Evolutionary conservation across 2,329 filamentous ascomycete genomes (phyloP).

Genomic region (Monosporascus sp.): DNA sequence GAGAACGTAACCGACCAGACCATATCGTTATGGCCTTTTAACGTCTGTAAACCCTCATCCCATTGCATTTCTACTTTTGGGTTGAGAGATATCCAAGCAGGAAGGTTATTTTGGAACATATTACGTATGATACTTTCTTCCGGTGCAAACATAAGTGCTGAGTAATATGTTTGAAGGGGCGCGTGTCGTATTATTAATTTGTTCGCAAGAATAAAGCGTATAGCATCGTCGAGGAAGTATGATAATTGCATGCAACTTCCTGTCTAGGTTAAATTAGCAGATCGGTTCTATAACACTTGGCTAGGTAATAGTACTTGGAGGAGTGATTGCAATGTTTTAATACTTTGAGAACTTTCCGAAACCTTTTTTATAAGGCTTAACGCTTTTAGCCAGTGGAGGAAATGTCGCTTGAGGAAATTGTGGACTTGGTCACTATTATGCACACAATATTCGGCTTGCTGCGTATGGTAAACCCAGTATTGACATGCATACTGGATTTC

Average conservation of each 20-base stretch:
- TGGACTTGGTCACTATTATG: conserved; percentile 18
- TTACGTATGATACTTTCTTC: conserved; percentile 19
- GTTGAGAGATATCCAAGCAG: conserved; percentile 13
- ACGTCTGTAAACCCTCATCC: not conserved
- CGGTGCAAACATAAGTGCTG: conserved; percentile 26
- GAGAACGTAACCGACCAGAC: not conserved
- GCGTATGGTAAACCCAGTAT: conserved; percentile 25
- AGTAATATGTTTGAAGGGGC: conserved; percentile 29
- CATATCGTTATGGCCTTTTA: not conserved
- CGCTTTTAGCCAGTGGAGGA: conserved; percentile 31
- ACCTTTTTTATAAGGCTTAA: conserved; percentile 22
- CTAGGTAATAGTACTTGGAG: conserved; percentile 3
- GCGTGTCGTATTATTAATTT: conserved; percentile 19
- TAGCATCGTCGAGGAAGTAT: conserved; percentile 19
- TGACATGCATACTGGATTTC: conserved; percentile 24
- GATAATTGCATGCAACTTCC: not conserved
- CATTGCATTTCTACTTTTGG: conserved; percentile 8
- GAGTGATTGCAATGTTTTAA: conserved; percentile 6
- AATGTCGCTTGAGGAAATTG: conserved; percentile 23
- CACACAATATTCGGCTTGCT: conserved; percentile 18
- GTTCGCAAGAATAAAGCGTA: conserved; percentile 19
- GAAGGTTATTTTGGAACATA: conserved; percentile 10
- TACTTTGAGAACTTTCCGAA: conserved; percentile 10
- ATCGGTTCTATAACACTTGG: not conserved
- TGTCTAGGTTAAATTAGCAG: conserved; percentile 2